A percentile compares a stretch with the other conserved stretches of the same genome.
Conservation (phyloP, 2,329 filamentous ascomycete genomes). For the Tolypocladium inflatum region DNA sequence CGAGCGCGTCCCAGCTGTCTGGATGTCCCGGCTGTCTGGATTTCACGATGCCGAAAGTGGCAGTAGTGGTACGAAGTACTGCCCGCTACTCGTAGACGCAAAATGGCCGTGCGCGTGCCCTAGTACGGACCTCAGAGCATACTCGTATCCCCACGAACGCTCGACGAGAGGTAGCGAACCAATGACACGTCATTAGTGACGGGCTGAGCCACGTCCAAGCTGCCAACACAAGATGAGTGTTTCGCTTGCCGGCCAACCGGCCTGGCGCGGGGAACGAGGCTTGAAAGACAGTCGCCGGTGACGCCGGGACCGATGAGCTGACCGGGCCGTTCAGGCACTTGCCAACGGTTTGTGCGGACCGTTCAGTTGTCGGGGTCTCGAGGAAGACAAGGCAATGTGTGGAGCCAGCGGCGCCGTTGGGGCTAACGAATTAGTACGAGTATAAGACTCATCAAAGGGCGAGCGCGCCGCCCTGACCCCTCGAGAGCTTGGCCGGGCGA, state of each 20-base stretch:
- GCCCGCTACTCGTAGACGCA: background rate
- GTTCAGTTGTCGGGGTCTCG: background rate
- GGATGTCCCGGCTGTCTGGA: background rate
- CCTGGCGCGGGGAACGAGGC: background rate
- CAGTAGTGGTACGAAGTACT: background rate
- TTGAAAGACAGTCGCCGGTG: too few species aligned
- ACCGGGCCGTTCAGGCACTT: background rate
- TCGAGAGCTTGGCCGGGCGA: background rate
- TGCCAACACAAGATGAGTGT: background rate
- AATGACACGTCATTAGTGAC: background rate
- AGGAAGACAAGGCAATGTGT: background rate
- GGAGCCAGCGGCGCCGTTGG: background rate
- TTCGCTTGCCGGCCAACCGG: background rate
- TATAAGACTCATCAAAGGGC: background rate
- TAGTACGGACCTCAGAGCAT: background rate
- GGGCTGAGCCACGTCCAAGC: background rate
- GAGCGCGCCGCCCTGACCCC: background rate
- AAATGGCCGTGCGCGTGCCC: background rate
- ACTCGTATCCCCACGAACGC: background rate
- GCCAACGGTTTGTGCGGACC: background rate
- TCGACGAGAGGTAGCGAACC: background rate
- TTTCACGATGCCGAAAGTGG: background rate
- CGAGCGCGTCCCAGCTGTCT: background rate
- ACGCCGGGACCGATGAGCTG: background rate
- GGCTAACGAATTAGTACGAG: background rate